Evolutionary conservation across 176 grass and related monocot species (phyloP), one percentile per base, ranked within the genome.

Genomic region (Bolboschoenus planiculmis): DNA sequence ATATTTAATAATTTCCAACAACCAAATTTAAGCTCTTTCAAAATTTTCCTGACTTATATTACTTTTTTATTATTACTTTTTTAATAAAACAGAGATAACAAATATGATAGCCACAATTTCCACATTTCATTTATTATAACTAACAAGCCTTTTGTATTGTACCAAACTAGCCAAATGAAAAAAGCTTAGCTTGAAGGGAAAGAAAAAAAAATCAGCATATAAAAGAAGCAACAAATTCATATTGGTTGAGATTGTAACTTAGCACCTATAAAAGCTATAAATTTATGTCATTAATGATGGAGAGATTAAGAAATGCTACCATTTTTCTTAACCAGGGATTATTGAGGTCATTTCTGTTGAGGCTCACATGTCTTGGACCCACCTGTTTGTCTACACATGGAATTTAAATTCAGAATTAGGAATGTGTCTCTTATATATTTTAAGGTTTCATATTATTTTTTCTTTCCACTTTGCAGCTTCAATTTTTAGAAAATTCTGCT

Each of bases 161-260:
- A 63, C 72, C 26, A 63, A 66, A 82, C 35, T 44, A 82, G 60
- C 5, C 79, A 82, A 46, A 42, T 24, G 26, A 5, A 53, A 77
- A 23, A 1, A 77, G 58, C 58, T 65, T 82, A 42, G 27, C 79
- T 82, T 82, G 37, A 66, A 82, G 58, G 58, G 35, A 66, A 82
- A 82, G 79, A 21, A 70, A 59, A 50, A 21, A 70, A 59, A 50
- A 62, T 43, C 39, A 65, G 1, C 56, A 42, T 27, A 43, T 58
- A 30, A 14, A 61, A 80, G 29, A 80, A 43, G 78, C 78, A 82
- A 82, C 58, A 82, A 40, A 65, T 82, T 82, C 33, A 82, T 82
- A 65, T 82, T 82, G 79, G 79, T 82, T 65, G 39, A 46, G 79
- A 82, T 65, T 82, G 79, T 58, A 82, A 82, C 79, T 82, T 65